phyloP scores from a whole-genome alignment of 495 filamentous ascomycete genomes.

The Aspergillus wentii region DNA sequence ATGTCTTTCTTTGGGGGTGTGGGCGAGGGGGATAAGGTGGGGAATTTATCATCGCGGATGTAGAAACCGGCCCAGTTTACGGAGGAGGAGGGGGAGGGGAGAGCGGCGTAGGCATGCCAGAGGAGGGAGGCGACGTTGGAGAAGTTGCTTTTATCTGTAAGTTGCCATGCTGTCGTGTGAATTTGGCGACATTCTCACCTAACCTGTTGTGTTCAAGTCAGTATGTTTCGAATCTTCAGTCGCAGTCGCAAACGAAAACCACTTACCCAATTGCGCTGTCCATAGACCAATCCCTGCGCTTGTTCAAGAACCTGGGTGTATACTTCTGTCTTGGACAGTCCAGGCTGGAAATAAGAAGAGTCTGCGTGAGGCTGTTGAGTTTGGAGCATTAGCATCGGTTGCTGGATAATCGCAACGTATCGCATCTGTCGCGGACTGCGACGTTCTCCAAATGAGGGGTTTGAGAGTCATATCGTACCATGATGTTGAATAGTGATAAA shows the following conservation, averaged over 20 bases:
- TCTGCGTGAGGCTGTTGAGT: conserved; percentile 89
- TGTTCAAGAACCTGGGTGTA: conserved; percentile 73
- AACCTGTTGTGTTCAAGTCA: conserved; percentile 37
- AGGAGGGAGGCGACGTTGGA: conserved; percentile 80
- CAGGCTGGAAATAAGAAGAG: conserved; percentile 65
- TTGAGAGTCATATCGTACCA: too few relatives aligned
- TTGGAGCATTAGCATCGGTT: too few relatives aligned
- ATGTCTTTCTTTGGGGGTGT: conserved; percentile 19
- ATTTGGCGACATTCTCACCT: conserved; percentile 37
- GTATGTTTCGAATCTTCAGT: too few relatives aligned
- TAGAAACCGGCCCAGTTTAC: conserved; percentile 96
- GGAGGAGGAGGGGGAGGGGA: conserved; percentile 64
- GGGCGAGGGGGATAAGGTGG: conserved; percentile 26
- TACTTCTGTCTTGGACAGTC: conserved; percentile 65
- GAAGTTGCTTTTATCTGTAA: conserved; percentile 59
- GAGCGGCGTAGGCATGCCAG: conserved; percentile 78
- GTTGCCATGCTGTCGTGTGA: conserved; percentile 1
- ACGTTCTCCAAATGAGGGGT: too few relatives aligned
- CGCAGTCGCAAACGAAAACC: background rate
- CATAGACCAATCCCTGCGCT: conserved; percentile 64
- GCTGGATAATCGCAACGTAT: background rate
- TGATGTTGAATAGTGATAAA: too few relatives aligned
- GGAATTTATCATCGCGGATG: conserved; percentile 58
- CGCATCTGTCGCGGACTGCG: too few relatives aligned
- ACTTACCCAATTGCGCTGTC: conserved; percentile 83